These are phyloP conservation scores for Paxillus involutus DNA, from an alignment of 768 basidiomycete species.

Conservation along the genomic window DNA sequence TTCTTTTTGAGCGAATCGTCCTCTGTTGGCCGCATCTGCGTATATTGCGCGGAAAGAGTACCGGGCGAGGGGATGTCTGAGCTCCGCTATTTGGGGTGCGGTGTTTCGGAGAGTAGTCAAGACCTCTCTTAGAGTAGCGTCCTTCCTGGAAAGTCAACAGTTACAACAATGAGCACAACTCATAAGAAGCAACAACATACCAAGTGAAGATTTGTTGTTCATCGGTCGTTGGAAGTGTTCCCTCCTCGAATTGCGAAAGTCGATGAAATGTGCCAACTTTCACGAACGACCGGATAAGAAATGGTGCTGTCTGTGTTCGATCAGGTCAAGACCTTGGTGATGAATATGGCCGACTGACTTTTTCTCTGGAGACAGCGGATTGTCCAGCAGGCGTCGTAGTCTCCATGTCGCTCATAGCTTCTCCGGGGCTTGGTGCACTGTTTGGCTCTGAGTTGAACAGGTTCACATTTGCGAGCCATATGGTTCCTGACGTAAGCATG, in stretches of 20 bases:
- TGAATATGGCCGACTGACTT: constrained; percentile 33
- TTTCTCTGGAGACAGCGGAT: constrained; percentile 55
- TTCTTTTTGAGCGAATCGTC: constrained; percentile 73
- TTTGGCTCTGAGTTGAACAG: too few species aligned
- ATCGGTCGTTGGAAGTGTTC: constrained; percentile 71
- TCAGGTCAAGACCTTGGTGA: neutral
- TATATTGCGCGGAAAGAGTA: constrained; percentile 82
- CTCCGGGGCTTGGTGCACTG: neutral
- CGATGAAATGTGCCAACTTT: constrained; percentile 82
- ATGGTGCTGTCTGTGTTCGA: constrained; percentile 63
- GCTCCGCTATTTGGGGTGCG: constrained; percentile 66
- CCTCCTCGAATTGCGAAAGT: constrained; percentile 73
- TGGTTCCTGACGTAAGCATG: neutral
- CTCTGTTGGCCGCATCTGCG: constrained; percentile 70
- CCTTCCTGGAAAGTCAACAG: constrained; percentile 53
- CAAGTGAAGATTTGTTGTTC: constrained; percentile 84
- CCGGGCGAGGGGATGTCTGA: constrained; percentile 78
- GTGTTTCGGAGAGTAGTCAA: constrained; percentile 74
- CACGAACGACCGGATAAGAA: constrained; percentile 79
- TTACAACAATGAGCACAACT: neutral
- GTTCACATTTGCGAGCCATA: too few species aligned
- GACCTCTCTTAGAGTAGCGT: constrained; percentile 78
- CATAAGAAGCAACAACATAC: constrained; percentile 35
- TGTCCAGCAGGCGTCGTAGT: constrained; percentile 43
- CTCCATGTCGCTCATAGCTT: constrained; percentile 35